These are phyloP conservation scores for Coelastrella sp. DNA, from an alignment of 139 green algal species.

Conservation along the genomic window DNA sequence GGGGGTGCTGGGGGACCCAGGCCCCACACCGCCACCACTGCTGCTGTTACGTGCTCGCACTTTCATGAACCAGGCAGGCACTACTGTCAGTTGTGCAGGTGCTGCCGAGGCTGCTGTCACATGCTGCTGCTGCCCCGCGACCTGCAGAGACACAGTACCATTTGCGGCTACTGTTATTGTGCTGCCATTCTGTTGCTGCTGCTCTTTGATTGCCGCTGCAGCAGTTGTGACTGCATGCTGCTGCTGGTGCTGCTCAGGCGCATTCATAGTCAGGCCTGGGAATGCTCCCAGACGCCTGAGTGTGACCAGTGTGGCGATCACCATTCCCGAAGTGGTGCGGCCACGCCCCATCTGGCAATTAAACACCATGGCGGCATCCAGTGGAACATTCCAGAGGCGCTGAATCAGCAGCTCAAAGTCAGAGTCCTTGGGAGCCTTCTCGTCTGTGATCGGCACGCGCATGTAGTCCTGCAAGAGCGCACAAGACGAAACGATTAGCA, in stretches of 20 bases:
- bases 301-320: constrained; percentile 89
- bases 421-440: constrained; percentile 93
- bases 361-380: constrained; percentile 87
- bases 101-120: not conserved
- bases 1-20: not conserved
- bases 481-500: no score
- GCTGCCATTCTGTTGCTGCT: not conserved
- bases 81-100: not conserved
- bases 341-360: constrained; percentile 98
- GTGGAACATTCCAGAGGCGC: constrained; percentile 71
- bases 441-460: constrained; percentile 93
- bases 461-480: constrained; percentile 82
- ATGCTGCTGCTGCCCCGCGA: not conserved
- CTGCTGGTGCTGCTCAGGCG: not conserved
- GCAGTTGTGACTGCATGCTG: not conserved
- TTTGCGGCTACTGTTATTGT: not conserved
- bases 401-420: constrained; percentile 78
- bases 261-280: not conserved
- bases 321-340: constrained; percentile 90
- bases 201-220: no score
- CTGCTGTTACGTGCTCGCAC: constrained; percentile 8
- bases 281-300: constrained; percentile 69
- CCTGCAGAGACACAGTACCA: not conserved
- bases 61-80: constrained; percentile 65
- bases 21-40: not conserved